phyloP scores from a whole-genome alignment of 306 rosid genomes.

The Acacia acuminata region DNA sequence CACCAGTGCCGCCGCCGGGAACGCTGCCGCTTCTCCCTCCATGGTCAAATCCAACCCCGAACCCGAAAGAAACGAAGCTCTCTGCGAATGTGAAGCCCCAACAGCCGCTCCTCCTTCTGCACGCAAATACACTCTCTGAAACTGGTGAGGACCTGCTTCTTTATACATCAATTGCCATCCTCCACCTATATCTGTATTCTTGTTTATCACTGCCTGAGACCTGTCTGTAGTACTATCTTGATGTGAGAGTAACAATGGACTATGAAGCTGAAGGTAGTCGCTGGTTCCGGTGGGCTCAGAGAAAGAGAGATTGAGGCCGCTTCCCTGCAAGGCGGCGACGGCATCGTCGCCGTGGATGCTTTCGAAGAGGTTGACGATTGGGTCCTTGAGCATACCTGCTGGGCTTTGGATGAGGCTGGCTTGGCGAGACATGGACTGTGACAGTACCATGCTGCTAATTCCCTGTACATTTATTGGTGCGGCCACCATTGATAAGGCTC shows the following conservation, averaged over 20 bases:
- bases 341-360: conserved; percentile 53
- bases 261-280: conserved; percentile 56
- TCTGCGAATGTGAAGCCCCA: conserved; percentile 45
- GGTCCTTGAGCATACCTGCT: conserved; percentile 58
- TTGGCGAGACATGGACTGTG: conserved; percentile 49
- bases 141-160: conserved; percentile 34
- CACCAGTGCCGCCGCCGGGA: conserved; percentile 82
- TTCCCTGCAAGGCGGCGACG: background rate
- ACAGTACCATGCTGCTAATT: conserved; percentile 50
- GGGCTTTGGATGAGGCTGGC: conserved; percentile 53
- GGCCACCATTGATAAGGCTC: conserved; percentile 79
- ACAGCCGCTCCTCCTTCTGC: conserved; percentile 47
- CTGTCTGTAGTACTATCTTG: conserved; percentile 49
- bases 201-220: conserved; percentile 42
- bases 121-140: conserved; percentile 73
- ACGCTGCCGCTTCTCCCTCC: conserved; percentile 49
- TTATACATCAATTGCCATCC: conserved; percentile 95
- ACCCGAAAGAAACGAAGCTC: conserved; percentile 55
- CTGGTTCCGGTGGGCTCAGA: background rate
- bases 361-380: conserved; percentile 76
- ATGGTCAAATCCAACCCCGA: conserved; percentile 51
- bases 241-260: conserved; percentile 60
- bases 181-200: conserved; percentile 80
- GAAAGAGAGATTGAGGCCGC: background rate
- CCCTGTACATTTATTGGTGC: conserved; percentile 67